phyloP scores from a whole-genome alignment of 1,284 basidiomycete genomes.

The Boletus smithii region DNA sequence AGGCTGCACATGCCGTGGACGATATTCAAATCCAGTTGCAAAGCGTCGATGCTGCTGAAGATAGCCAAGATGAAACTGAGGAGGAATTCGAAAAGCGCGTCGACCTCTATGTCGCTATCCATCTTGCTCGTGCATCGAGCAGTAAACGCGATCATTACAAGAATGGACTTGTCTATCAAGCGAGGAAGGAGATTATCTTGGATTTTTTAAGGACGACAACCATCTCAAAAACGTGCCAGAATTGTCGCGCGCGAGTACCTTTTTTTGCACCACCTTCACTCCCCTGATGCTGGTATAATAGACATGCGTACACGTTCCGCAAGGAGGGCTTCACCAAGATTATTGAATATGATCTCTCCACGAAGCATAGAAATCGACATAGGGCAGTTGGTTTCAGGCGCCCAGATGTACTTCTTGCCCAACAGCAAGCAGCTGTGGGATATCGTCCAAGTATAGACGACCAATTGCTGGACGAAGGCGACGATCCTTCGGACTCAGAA shows the following conservation, averaged over 20 bases:
- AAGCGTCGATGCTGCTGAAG: constrained; percentile 38
- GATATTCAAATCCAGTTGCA: constrained; percentile 46
- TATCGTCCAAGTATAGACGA: constrained; percentile 28
- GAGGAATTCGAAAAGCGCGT: constrained; percentile 70
- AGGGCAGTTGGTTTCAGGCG: constrained; percentile 53
- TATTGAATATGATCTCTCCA: constrained; percentile 86
- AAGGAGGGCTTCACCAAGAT: constrained; percentile 95
- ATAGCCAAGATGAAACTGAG: constrained; percentile 48
- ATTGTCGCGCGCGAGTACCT: constrained; percentile 77
- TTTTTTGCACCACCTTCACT: constrained; percentile 1
- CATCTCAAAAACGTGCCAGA: constrained; percentile 70
- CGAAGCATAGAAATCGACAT: constrained; percentile 75
- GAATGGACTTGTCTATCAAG: constrained; percentile 83
- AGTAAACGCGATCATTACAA: constrained; percentile 84
- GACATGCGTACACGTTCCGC: constrained; percentile 83
- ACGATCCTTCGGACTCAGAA: constrained; percentile 42
- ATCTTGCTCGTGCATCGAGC: constrained; percentile 55
- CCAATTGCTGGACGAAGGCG: constrained; percentile 45
- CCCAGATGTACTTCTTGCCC: constrained; percentile 65
- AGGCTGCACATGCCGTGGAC: constrained; percentile 77
- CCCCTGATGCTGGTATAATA: constrained; percentile 33
- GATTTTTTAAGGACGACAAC: constrained; percentile 80
- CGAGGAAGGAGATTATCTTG: constrained; percentile 78
- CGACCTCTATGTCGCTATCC: constrained; percentile 68
- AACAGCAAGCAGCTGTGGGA: constrained; percentile 37